These are phyloP conservation scores for Nepenthes mirabilis DNA, from an alignment of 148 eudicot species.

Conservation along the genomic window DNA sequence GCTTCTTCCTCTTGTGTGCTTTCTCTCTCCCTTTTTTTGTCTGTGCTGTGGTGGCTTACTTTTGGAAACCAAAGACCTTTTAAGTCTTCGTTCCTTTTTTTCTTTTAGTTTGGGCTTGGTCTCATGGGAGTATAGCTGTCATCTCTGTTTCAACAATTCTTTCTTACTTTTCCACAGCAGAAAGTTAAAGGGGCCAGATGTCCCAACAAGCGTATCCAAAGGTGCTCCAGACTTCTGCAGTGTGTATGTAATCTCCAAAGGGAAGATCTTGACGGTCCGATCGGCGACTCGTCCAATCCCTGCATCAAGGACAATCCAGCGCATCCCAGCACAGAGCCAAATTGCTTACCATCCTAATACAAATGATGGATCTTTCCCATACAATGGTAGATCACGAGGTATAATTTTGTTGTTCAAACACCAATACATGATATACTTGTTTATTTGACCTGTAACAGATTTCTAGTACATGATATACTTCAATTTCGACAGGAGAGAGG, in stretches of 20 bases:
- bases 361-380: conserved; percentile 8
- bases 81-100: no score
- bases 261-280: conserved; percentile 32
- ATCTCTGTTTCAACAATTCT: not conserved
- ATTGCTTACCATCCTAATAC: not conserved
- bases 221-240: conserved; percentile 57
- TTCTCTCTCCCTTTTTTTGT: no score
- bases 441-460: not conserved
- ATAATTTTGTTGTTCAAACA: not conserved
- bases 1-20: no score
- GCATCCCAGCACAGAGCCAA: conserved; percentile 6
- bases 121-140: no score
- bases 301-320: not conserved
- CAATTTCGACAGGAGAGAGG: not conserved
- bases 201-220: conserved; percentile 39
- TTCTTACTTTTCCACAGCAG: conserved; percentile 14
- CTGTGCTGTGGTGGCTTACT: no score
- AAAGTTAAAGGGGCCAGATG: conserved; percentile 48
- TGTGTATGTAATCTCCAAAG: conserved; percentile 53
- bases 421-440: not conserved
- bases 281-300: conserved; percentile 29
- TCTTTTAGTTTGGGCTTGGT: no score
- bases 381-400: conserved; percentile 26
- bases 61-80: no score
- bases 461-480: no score